Percentiles rank a stretch among this genome's conserved stretches.
phyloP scores from a whole-genome alignment of 2,329 filamentous ascomycete species.

The Cryphonectria radicalis region DNA sequence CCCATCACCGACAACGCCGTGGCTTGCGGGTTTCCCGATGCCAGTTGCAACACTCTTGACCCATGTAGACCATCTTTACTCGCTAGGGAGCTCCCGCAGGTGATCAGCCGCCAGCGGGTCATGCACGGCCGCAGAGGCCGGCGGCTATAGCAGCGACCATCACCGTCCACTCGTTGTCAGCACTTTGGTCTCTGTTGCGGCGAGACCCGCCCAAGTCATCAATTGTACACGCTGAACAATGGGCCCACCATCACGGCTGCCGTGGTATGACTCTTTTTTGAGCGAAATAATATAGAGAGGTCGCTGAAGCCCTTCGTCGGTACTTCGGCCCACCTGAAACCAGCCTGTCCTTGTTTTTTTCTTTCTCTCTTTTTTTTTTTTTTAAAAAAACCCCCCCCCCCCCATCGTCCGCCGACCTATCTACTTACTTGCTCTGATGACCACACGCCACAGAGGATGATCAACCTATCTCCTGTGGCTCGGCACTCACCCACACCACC shows the following conservation, averaged over 20 bases:
- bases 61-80: background rate
- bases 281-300: constrained; percentile 9
- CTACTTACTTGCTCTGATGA: background rate
- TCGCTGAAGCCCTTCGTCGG: constrained; percentile 1
- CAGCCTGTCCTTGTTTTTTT: constrained; percentile 5
- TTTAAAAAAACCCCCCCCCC: too few relatives aligned
- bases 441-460: background rate
- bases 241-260: background rate
- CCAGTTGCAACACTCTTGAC: background rate
- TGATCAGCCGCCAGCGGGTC: constrained; percentile 7
- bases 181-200: constrained; percentile 9
- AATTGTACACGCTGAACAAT: background rate
- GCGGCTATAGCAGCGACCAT: constrained; percentile 5
- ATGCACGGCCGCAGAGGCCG: constrained; percentile 6
- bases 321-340: constrained; percentile 12
- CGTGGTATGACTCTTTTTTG: background rate
- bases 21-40: background rate
- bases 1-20: background rate
- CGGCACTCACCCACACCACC: background rate
- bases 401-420: background rate
- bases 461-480: background rate
- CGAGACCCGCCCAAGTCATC: background rate
- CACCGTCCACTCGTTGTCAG: constrained; percentile 7
- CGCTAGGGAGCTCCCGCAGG: constrained; percentile 7
- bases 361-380: background rate